Evolutionary conservation across 2,329 filamentous ascomycete species (phyloP).

Genomic region (Trichoderma guizhouense): DNA sequence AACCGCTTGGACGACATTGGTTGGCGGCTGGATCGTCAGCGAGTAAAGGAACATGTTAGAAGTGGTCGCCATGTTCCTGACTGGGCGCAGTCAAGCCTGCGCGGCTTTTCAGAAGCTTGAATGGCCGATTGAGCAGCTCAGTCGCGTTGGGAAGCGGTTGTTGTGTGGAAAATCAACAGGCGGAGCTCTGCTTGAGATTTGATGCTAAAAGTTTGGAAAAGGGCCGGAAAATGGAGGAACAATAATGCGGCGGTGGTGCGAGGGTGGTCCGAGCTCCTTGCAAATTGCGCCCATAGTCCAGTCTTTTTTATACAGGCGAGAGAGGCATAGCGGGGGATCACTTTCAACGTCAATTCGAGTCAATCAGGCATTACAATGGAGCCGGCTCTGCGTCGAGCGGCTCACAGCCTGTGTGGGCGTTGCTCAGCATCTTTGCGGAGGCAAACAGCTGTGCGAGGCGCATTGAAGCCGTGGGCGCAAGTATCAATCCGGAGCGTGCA

Average conservation of each 20-base stretch:
- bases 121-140: slow-evolving; percentile 25
- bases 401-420: slow-evolving; percentile 39
- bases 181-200: slow-evolving; percentile 25
- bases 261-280: slow-evolving; percentile 31
- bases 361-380: slow-evolving; percentile 34
- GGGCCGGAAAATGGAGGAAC: slow-evolving; percentile 32
- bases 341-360: slow-evolving; percentile 8
- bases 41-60: slow-evolving; percentile 99
- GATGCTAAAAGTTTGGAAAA: slow-evolving; percentile 30
- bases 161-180: slow-evolving; percentile 20
- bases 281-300: background rate
- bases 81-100: slow-evolving; percentile 50
- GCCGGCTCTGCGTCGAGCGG: slow-evolving; percentile 39
- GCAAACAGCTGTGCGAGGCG: slow-evolving; percentile 27
- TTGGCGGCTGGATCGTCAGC: slow-evolving; percentile 89
- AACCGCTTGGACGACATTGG: slow-evolving; percentile 84
- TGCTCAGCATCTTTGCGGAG: slow-evolving; percentile 37
- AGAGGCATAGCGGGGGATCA: slow-evolving; percentile 7
- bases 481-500: slow-evolving; percentile 31
- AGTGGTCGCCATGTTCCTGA: slow-evolving; percentile 82
- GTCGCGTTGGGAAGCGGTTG: slow-evolving; percentile 27
- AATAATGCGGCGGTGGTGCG: slow-evolving; percentile 32
- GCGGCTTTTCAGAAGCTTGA: slow-evolving; percentile 37
- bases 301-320: background rate
- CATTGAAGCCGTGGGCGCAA: slow-evolving; percentile 27